Evolutionary conservation across 495 filamentous ascomycete genomes (phyloP), one percentile per base, ranked within the genome.

Genomic region (Hapsidospora chrysogenum): DNA sequence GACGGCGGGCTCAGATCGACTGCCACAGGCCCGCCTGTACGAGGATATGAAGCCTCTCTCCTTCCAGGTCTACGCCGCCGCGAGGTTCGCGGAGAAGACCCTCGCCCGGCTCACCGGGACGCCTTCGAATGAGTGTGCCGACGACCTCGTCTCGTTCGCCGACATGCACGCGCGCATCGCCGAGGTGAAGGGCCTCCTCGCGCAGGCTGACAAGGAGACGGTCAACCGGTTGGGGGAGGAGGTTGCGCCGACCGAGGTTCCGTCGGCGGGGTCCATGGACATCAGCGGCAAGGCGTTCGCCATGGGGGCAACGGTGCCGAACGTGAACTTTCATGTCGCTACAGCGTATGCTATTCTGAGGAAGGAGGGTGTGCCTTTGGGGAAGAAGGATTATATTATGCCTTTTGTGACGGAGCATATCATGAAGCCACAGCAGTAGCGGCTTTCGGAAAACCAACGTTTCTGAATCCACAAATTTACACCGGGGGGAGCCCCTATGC

Each of bases 331-430:
- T 48, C 75, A 78, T 50, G 20, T 68, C 21, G 51, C 44, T 1
- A 70, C 57, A 5, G 52, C 68, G 17, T 77, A 79, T 51, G 49
- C 39, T 7, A 66, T 79, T 38, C 41, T 79, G 36, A 49, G 72
- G 19, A 51, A 47, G 31, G 55, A 69, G 44, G 74, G 74, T 5
- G 72, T 74, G 26, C 56, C 58, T 1, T 8, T 80, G 11, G 67
- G 67, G 0, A 76, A 76, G 58, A 15, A 16, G 15, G 64, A 74
- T 50, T 78, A 52, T 39, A 26, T 71, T 36, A 43, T 31, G 14
- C 9, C 34, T 9, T 58, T 56, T 29, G 33, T 60, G 18, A 33
- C 17, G 6, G 10, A 16, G 23, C 29, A 9, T 25, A 9, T 36
- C 6, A 17, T n/a, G n/a, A n/a, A n/a, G n/a, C n/a, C n/a, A n/a